A percentile compares a stretch with the other conserved stretches of the same genome.
phyloP scores from a whole-genome alignment of 1,284 basidiomycete species.

The Ceratobasidium papillatum region DNA sequence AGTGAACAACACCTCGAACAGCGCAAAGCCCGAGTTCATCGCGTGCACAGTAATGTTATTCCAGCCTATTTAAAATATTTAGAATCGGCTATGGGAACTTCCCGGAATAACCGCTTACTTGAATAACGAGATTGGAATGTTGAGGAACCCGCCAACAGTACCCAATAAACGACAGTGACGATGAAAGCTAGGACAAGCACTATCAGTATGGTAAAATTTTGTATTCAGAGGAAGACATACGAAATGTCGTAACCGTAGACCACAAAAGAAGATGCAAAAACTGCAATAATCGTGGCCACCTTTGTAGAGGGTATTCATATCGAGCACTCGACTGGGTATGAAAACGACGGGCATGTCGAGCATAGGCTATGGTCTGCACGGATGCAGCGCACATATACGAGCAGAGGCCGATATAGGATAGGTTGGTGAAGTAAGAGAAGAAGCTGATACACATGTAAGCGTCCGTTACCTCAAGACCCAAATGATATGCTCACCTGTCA shows the following conservation, averaged over 20 bases:
- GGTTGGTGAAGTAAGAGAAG: conserved; percentile 69
- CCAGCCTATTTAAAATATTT: conserved; percentile 57
- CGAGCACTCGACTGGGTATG: conserved; percentile 22
- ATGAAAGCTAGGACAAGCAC: conserved; percentile 61
- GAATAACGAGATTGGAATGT: conserved; percentile 56
- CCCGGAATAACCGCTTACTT: conserved; percentile 10
- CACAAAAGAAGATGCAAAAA: conserved; percentile 65
- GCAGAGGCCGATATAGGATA: conserved; percentile 68
- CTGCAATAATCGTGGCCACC: conserved; percentile 66
- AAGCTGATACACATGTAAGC: conserved; percentile 49
- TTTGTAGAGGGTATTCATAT: conserved; percentile 63
- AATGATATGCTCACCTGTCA: conserved; percentile 45
- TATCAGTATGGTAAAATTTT: conserved; percentile 35
- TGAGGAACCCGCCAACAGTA: conserved; percentile 57
- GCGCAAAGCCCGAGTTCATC: conserved; percentile 65
- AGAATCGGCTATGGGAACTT: conserved; percentile 48
- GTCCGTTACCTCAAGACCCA: no score
- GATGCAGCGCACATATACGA: conserved; percentile 69
- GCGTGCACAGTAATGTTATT: conserved; percentile 68
- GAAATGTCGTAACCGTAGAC: conserved; percentile 65
- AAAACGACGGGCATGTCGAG: conserved; percentile 44
- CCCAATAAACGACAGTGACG: conserved; percentile 74
- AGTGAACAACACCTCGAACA: conserved; percentile 67
- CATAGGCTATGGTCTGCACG: conserved; percentile 63
- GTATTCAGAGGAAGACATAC: conserved; percentile 55